Evolutionary conservation across 2,329 filamentous ascomycete genomes (phyloP), one percentile per base, ranked within the genome.

Genomic region (Colletotrichum sp.): DNA sequence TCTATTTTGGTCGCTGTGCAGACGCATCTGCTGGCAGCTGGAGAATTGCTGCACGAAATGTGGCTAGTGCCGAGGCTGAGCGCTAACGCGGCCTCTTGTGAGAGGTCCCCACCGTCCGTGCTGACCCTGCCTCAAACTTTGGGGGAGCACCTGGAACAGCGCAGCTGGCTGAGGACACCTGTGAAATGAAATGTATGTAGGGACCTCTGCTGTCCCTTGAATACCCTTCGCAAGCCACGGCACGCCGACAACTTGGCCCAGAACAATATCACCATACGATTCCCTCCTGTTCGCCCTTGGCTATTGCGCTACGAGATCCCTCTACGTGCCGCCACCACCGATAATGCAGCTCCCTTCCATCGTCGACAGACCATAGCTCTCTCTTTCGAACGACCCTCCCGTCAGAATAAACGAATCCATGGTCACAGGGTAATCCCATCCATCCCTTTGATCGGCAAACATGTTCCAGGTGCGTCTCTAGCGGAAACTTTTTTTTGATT

Each of bases 401-500:
- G 63, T 57, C 44, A 57, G 57, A 44, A 36, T 59, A 69, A 59
- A 49, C 44, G 44, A 57, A 34, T 60, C 44, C 70, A 76, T 76
- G 73, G 73, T 76, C 73, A 76, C 73, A 73, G 73, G 73, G 73
- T 69, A n/a, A 76, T 76, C 73, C 70, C 73, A 73, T 76, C 64
- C 68, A 72, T 65, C 71, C 75, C 62, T 72, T 30, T 69, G 76
- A 71, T 69, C 66, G 73, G 72, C 78, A 75, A 77, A 68, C 68
- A 81, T 81, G 80, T 81, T 81, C 77, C 80, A 81, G 72, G 80
- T 81, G 71, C 60, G 77, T 77, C 68, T 68, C 72, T 59, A 65
- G 44, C 59, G 15, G n/a, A 69, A 73, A 64, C 70, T 28, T 71
- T 69, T 65, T 73, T 13, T 13, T 62, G 30, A 62, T 62, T 62